These are phyloP conservation scores for Exophiala lecanii-corni DNA, from an alignment of 2,329 filamentous ascomycete species.

Conservation along the genomic window DNA sequence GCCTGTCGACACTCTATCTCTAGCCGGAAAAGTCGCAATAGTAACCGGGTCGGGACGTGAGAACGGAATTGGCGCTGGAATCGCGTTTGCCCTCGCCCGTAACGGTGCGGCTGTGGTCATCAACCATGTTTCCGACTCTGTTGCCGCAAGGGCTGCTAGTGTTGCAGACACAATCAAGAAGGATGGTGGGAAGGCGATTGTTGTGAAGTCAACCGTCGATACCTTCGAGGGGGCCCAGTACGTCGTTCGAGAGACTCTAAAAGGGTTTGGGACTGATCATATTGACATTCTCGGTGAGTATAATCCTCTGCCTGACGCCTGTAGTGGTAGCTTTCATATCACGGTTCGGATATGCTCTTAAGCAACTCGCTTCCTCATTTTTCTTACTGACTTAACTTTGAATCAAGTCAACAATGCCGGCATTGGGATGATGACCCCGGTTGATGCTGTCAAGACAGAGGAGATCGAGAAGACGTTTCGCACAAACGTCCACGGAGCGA, in stretches of 20 bases:
- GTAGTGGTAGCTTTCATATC: too few relatives aligned
- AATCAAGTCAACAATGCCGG: slow-evolving; percentile 30
- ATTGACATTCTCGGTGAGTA: slow-evolving; percentile 25
- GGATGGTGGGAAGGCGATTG: slow-evolving; percentile 22
- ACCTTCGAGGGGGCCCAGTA: slow-evolving; percentile 8
- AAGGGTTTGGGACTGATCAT: slow-evolving; percentile 13
- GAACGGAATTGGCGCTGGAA: slow-evolving; percentile 33
- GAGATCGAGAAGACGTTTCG: slow-evolving; percentile 52
- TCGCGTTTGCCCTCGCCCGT: slow-evolving; percentile 28
- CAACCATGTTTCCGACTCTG: slow-evolving; percentile 29
- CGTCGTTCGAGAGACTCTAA: slow-evolving; percentile 11
- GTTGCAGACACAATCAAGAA: slow-evolving; percentile 20
- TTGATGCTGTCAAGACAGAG: slow-evolving; percentile 23
- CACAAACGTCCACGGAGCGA: slow-evolving; percentile 49
- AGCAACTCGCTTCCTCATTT: too few relatives aligned
- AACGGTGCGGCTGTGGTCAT: slow-evolving; percentile 30
- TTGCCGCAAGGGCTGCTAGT: slow-evolving; percentile 28
- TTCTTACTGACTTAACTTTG: too few relatives aligned
- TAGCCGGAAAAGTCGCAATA: slow-evolving; percentile 32
- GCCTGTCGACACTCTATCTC: slow-evolving; percentile 28
- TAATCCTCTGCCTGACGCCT: too few relatives aligned
- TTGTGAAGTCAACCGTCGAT: slow-evolving; percentile 12
- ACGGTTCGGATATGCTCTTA: too few relatives aligned
- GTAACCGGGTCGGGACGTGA: slow-evolving; percentile 33
- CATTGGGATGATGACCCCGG: slow-evolving; percentile 18